Conservation (phyloP, 441 rosid genomes). For the Lepidium campestre region DNA sequence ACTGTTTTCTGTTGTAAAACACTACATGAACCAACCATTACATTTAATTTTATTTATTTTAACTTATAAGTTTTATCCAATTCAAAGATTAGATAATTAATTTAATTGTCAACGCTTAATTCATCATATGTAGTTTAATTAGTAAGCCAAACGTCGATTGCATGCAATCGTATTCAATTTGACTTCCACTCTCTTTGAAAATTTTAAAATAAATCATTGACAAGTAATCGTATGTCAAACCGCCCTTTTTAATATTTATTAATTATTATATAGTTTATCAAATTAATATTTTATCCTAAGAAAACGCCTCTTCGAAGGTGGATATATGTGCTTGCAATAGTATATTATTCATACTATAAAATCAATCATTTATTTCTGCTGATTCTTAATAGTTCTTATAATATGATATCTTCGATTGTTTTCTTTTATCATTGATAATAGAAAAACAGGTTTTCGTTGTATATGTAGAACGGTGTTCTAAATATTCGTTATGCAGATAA, state of each 20-base stretch:
- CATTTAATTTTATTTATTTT: not conserved
- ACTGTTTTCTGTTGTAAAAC: conserved; percentile 26
- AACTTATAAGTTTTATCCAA: not conserved
- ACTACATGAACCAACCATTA: conserved; percentile 7
- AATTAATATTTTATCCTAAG: not conserved
- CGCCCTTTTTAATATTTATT: conserved; percentile 15
- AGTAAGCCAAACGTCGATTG: conserved; percentile 25
- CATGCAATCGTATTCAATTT: conserved; percentile 21
- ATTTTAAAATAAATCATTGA: conserved; percentile 21
- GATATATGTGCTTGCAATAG: not conserved
- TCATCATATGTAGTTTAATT: conserved; percentile 20
- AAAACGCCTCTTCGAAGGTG: conserved; percentile 21
- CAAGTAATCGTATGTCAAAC: conserved; percentile 26
- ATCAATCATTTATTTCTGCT: not conserved
- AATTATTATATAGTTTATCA: not conserved
- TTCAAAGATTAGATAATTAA: not conserved
- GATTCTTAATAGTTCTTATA: not conserved
- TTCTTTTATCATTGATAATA: not conserved
- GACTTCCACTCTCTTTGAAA: conserved; percentile 14
- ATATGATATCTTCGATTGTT: not conserved
- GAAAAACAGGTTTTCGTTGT: too few species aligned
- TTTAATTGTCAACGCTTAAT: conserved; percentile 21
- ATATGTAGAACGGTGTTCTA: too few species aligned
- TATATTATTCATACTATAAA: not conserved
- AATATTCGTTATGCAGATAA: not conserved